phyloP scores from a whole-genome alignment of 2,329 filamentous ascomycete species.

The Colletotrichum sp. region DNA sequence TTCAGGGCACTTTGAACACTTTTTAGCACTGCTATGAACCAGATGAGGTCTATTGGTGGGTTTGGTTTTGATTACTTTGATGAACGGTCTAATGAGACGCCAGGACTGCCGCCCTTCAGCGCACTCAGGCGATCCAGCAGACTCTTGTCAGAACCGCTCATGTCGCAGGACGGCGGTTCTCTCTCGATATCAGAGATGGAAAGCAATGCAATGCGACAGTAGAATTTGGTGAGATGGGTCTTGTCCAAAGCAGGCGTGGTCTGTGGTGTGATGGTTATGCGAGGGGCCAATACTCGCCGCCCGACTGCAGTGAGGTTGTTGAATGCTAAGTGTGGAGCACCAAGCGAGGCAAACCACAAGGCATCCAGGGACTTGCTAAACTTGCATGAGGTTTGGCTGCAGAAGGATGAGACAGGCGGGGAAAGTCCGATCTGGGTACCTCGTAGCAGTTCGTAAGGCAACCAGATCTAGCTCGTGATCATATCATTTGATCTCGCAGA shows the following conservation, averaged over 20 bases:
- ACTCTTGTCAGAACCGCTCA: conserved; percentile 41
- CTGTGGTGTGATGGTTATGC: background rate
- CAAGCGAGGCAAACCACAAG: conserved; percentile 5
- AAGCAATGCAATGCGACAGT: background rate
- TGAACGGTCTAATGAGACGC: conserved; percentile 29
- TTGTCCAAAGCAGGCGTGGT: background rate
- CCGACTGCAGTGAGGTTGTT: background rate
- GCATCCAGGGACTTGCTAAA: conserved; percentile 1
- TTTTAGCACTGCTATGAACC: background rate
- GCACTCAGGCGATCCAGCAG: conserved; percentile 61
- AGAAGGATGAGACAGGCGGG: background rate
- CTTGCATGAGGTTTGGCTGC: background rate
- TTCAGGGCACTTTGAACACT: conserved; percentile 25
- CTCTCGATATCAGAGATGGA: background rate
- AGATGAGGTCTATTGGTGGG: background rate
- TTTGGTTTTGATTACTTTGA: conserved; percentile 41
- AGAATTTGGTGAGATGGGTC: background rate
- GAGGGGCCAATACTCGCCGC: background rate
- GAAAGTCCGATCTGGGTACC: background rate
- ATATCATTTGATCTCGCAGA: background rate
- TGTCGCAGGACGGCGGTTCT: background rate
- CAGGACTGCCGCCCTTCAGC: conserved; percentile 43
- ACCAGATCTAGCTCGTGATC: background rate
- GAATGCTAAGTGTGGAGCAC: background rate
- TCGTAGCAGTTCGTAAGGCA: background rate